Conservation (phyloP, 2,329 filamentous ascomycete species). For the Fusarium secorum region DNA sequence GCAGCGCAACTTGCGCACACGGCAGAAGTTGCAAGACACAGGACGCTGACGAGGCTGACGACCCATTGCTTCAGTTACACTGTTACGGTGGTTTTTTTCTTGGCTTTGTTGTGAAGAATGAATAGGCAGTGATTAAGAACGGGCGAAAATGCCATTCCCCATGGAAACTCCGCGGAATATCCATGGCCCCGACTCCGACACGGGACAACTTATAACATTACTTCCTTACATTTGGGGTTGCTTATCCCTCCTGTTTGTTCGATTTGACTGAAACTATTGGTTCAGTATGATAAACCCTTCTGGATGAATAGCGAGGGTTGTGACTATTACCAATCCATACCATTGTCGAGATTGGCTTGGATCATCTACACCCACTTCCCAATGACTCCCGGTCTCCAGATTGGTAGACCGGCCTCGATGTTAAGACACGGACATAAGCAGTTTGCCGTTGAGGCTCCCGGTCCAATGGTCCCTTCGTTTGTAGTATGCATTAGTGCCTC, state of each 20-base stretch:
- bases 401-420: not conserved
- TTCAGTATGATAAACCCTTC: not conserved
- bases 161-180: slow-evolving; percentile 38
- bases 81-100: not conserved
- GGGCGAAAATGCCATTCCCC: slow-evolving; percentile 9
- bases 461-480: not conserved
- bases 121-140: slow-evolving; percentile 16
- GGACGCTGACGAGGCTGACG: slow-evolving; percentile 47
- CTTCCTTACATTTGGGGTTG: not conserved
- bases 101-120: slow-evolving; percentile 4
- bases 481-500: slow-evolving; percentile 7
- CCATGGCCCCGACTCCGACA: slow-evolving; percentile 26
- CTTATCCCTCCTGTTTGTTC: not conserved
- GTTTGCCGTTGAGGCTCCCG: slow-evolving; percentile 6
- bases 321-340: not conserved
- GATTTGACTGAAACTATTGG: slow-evolving; percentile 1
- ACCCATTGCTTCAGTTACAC: slow-evolving; percentile 36
- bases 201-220: slow-evolving; percentile 5
- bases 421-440: slow-evolving; percentile 24
- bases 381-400: not conserved
- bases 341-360: not conserved
- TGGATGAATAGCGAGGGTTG: not conserved
- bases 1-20: slow-evolving; percentile 48
- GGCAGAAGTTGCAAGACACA: slow-evolving; percentile 48
- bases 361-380: slow-evolving; percentile 6